Conservation (phyloP, 495 filamentous ascomycete species). For the Annulohypoxylon maeteangense region DNA sequence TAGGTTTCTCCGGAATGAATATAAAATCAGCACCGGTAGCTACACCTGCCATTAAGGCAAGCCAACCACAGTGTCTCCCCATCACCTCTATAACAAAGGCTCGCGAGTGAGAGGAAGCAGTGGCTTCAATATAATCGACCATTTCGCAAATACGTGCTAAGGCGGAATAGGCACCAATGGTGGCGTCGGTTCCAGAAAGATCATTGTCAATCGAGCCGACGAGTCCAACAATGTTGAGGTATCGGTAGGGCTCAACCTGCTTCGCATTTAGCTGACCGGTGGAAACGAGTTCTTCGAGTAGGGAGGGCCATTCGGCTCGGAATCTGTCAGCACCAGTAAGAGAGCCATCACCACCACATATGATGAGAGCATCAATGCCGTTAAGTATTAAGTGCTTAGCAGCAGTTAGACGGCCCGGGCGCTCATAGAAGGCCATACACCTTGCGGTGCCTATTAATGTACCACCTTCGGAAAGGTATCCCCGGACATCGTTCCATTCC, state of each 20-base stretch:
- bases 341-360: constrained; percentile 97
- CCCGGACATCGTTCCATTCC: constrained; percentile 94
- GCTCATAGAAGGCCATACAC: constrained; percentile 88
- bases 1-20: constrained; percentile 96
- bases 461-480: constrained; percentile 92
- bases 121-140: constrained; percentile 96
- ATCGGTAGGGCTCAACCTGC: constrained; percentile 75
- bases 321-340: constrained; percentile 97
- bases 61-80: constrained; percentile 99
- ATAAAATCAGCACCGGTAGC: constrained; percentile 96
- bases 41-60: constrained; percentile 96
- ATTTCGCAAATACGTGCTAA: constrained; percentile 91
- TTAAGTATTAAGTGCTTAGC: constrained; percentile 93
- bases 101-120: constrained; percentile 93
- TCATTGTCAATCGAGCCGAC: constrained; percentile 99
- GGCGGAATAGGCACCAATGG: constrained; percentile 96
- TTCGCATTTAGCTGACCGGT: constrained; percentile 72
- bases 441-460: constrained; percentile 97
- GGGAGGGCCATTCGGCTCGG: constrained; percentile 86
- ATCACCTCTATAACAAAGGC: constrained; percentile 99
- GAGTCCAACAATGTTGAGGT: constrained; percentile 94
- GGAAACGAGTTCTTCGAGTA: constrained; percentile 83
- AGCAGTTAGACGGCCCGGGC: constrained; percentile 79
- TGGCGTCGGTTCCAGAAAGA: constrained; percentile 95
- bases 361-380: constrained; percentile 95